Percentiles rank a stretch among this genome's conserved stretches.
phyloP scores from a whole-genome alignment of 805 yeast species.

The Yarrowia alimentaria region DNA sequence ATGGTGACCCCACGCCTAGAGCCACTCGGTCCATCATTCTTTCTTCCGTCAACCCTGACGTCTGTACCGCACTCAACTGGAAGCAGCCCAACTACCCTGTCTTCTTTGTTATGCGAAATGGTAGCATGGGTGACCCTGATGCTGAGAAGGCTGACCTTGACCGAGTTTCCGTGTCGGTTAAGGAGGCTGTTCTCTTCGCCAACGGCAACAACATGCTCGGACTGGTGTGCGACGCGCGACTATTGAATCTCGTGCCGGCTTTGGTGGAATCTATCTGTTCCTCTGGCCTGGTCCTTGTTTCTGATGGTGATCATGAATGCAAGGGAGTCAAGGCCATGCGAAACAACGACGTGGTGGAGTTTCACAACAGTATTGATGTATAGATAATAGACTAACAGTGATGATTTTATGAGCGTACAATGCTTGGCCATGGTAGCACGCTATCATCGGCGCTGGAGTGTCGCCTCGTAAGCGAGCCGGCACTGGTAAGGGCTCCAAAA shows the following conservation, averaged over 20 bases:
- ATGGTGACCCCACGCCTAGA: conserved; percentile 27
- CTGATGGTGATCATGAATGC: conserved; percentile 38
- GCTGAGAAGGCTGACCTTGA: conserved; percentile 39
- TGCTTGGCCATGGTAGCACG: too few species aligned
- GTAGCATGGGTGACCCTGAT: conserved; percentile 36
- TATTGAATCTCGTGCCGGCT: conserved; percentile 71
- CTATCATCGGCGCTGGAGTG: too few species aligned
- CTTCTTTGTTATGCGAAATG: conserved; percentile 65
- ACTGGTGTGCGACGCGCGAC: conserved; percentile 60
- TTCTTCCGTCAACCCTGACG: conserved; percentile 79
- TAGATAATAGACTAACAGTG: too few species aligned
- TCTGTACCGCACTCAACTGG: conserved; percentile 96
- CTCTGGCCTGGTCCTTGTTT: conserved; percentile 81
- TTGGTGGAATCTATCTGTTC: conserved; percentile 71
- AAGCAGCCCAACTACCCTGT: conserved; percentile 98
- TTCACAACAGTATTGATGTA: conserved; percentile 59
- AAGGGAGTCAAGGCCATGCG: conserved; percentile 63
- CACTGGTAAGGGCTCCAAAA: too few species aligned
- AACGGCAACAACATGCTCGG: conserved; percentile 82
- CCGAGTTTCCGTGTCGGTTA: conserved; percentile 55
- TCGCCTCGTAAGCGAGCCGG: too few species aligned
- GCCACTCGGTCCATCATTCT: conserved; percentile 67
- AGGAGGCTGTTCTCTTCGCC: conserved; percentile 80
- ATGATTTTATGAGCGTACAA: too few species aligned
- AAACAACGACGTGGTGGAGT: conserved; percentile 60